Conservation (phyloP, 495 filamentous ascomycete species). For the Parathielavia hyrcaniae region DNA sequence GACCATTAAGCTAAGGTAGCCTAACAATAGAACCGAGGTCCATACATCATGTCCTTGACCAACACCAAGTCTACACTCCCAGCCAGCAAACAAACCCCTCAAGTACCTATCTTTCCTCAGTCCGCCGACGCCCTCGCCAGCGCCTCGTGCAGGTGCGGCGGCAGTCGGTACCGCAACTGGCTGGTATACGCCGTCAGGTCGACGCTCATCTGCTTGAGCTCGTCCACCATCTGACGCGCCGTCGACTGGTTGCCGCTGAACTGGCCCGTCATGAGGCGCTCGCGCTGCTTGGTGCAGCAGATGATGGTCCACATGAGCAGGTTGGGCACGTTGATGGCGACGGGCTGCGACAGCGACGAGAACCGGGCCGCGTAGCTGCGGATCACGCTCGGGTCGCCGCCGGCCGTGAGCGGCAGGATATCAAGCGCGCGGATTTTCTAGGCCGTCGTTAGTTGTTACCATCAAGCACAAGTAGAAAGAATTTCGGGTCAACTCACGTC, state of each 20-base stretch:
- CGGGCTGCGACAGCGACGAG: constrained; percentile 61
- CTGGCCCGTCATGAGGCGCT: constrained; percentile 53
- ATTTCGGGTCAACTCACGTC: constrained; percentile 44
- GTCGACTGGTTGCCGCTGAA: constrained; percentile 71
- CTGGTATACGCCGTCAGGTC: constrained; percentile 94
- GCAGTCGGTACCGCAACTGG: constrained; percentile 82
- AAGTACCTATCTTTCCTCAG: constrained; percentile 21
- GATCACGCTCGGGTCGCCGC: constrained; percentile 64
- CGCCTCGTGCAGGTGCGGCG: constrained; percentile 65
- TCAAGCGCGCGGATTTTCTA: constrained; percentile 67
- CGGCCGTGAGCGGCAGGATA: constrained; percentile 69
- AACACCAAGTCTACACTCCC: neutral
- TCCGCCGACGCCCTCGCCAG: constrained; percentile 72
- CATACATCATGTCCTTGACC: neutral
- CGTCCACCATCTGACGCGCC: constrained; percentile 55
- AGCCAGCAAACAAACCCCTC: neutral
- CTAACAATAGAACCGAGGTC: neutral
- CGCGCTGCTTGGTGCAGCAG: constrained; percentile 70
- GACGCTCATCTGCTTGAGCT: constrained; percentile 67
- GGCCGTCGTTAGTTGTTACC: constrained; percentile 16
- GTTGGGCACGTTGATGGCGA: constrained; percentile 80
- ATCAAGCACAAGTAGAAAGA: constrained; percentile 4
- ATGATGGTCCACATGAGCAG: constrained; percentile 88
- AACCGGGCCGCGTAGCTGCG: constrained; percentile 71
- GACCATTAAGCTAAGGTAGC: too few relatives aligned